Evolutionary conservation across 2,329 filamentous ascomycete species (phyloP), one percentile per base, ranked within the genome.

Genomic region (Uncinocarpus reesii): DNA sequence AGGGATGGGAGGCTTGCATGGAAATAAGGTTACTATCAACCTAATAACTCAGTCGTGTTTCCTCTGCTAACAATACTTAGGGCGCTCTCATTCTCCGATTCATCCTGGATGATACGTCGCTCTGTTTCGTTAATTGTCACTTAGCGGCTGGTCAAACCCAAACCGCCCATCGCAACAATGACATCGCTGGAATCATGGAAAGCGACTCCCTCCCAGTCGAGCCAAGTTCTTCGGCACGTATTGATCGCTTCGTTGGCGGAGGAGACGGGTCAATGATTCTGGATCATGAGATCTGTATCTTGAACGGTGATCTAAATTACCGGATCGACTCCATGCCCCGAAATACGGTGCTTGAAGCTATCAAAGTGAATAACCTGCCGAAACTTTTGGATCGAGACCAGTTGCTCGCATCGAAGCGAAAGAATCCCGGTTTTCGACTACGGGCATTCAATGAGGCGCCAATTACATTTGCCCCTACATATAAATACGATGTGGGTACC

Each of bases 41-140:
- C 34, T 42, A 16, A 49, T 16, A 10, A 20, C 28, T 28, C n/a
- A 7, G 5, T 18, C n/a, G 8, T 2, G 42, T 20, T 4, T 1
- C 4, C 18, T 45, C 18, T 44, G n/a, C n/a, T 50, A 23, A 50
- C 31, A 26, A n/a, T 24, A 26, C 53, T 5, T 52, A 78, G 72
- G 92, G 92, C 53, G 92, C 89, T 16, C 78, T 96, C 29, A 77
- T 94, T 29, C 77, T 95, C 32, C 85, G 92, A n/a, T 95, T 98
- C 66, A 76, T 89, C 58, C 69, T 98, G 2, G 92, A 98, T 60
- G 89, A 98, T 65, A 92, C 83, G 43, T 95, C 90, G 1, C 68
- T 98, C 29, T 98, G 92, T 68, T 90, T 98, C 66, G 78, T 96
- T 69, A 98, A 98, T 62, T 98, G 92, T 63, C 92, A 98, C 77